phyloP scores from a whole-genome alignment of 2,329 filamentous ascomycete genomes.

The Whalleya microplaca region DNA sequence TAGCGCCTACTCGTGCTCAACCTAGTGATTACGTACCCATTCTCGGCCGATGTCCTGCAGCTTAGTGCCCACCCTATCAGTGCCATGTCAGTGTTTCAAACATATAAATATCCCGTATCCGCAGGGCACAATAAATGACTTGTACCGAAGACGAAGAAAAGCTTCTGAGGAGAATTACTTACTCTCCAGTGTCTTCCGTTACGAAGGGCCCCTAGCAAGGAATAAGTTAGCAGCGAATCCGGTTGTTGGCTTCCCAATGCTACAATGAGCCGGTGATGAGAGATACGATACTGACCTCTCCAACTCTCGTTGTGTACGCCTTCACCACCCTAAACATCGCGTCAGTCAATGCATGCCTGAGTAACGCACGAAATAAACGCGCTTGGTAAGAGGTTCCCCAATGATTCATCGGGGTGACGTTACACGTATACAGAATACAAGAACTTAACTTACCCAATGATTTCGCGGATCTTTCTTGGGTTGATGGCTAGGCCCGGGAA shows the following conservation, averaged over 20 bases:
- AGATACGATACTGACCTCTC: background rate
- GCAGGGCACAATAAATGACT: too few relatives aligned
- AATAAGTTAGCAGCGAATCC: background rate
- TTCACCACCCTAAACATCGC: background rate
- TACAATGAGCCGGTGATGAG: too few relatives aligned
- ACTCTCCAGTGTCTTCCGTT: background rate
- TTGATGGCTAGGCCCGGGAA: constrained; percentile 57
- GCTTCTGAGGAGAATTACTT: background rate
- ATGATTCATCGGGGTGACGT: too few relatives aligned
- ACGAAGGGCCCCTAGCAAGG: background rate
- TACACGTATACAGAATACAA: background rate
- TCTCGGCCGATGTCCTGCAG: constrained; percentile 42
- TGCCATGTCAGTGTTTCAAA: constrained; percentile 25
- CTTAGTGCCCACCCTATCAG: constrained; percentile 38
- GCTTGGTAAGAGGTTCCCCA: background rate
- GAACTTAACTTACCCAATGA: constrained; percentile 52
- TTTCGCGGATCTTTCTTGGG: constrained; percentile 58
- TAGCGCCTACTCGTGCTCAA: background rate
- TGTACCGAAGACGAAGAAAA: too few relatives aligned
- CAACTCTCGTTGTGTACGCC: background rate
- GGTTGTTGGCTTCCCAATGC: background rate
- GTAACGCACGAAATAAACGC: background rate
- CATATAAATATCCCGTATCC: too few relatives aligned
- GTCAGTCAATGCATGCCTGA: background rate
- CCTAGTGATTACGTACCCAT: background rate